Evolutionary conservation across 371 early-diverging fungal genomes (phyloP).

Genomic region (Mortierella sp.): DNA sequence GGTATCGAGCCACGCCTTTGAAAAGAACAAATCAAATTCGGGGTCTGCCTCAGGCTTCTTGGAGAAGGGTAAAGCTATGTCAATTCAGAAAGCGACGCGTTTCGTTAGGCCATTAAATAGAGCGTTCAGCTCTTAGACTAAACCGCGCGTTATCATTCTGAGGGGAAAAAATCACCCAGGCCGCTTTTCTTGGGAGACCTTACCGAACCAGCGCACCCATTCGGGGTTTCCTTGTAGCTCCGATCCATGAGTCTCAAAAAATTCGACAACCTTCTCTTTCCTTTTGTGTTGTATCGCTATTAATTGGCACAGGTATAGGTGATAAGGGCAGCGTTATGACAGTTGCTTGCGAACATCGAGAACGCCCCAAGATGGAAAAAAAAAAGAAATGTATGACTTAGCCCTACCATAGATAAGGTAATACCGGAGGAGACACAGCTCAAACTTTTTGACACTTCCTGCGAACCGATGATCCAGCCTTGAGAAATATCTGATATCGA

Average conservation of each 20-base stretch:
- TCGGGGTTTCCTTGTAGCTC: constrained; percentile 70
- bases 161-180: neutral
- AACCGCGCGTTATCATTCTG: no score
- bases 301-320: no score
- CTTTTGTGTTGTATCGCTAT: constrained; percentile 73
- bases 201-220: constrained; percentile 80
- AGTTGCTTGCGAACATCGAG: no score
- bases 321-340: no score
- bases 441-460: constrained; percentile 72
- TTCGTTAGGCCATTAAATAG: no score
- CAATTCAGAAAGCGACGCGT: no score
- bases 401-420: constrained; percentile 70
- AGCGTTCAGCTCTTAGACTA: no score
- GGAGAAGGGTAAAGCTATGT: constrained; percentile 69
- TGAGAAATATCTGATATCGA: constrained; percentile 75
- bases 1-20: constrained; percentile 75
- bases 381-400: neutral
- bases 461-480: constrained; percentile 73
- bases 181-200: neutral
- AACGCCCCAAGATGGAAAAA: no score
- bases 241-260: constrained; percentile 70
- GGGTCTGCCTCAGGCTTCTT: constrained; percentile 73
- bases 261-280: constrained; percentile 69
- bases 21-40: constrained; percentile 71
- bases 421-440: constrained; percentile 69